Percentiles rank a stretch among this genome's conserved stretches.
Evolutionary conservation across 1,139 yeast genomes (phyloP).

Genomic region (Scheffersomyces cryptocercus): DNA sequence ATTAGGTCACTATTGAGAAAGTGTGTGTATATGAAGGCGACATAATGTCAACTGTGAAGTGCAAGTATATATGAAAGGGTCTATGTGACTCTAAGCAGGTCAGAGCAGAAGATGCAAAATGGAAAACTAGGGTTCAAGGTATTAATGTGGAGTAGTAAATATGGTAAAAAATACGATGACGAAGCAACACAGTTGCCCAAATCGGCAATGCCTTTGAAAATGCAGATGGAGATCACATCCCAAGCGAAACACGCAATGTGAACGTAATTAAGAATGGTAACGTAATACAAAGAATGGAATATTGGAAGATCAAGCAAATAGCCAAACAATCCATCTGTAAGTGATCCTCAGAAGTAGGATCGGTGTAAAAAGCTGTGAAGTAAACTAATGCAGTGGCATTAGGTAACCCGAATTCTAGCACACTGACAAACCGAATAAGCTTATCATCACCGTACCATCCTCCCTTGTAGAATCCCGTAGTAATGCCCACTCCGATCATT

Average conservation of each 20-base stretch:
- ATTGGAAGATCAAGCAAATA: conserved; percentile 67
- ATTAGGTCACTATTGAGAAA: no score
- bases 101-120: no score
- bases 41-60: no score
- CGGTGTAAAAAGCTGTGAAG: conserved; percentile 80
- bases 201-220: no score
- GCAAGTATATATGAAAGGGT: no score
- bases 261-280: conserved; percentile 70
- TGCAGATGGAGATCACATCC: conserved; percentile 12
- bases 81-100: no score
- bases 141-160: no score
- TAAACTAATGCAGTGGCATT: conserved; percentile 84
- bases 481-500: conserved; percentile 46
- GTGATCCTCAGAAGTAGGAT: conserved; percentile 59
- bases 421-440: conserved; percentile 61
- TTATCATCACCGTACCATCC: conserved; percentile 56
- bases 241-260: conserved; percentile 43
- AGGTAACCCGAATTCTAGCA: conserved; percentile 78
- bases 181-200: no score
- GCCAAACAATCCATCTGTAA: conserved; percentile 85
- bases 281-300: conserved; percentile 57
- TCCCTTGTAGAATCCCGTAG: conserved; percentile 43
- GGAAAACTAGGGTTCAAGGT: no score
- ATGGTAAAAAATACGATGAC: no score
- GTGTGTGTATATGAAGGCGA: no score